Percentiles rank a stretch among this genome's conserved stretches.
phyloP scores from a whole-genome alignment of 768 basidiomycete species.

The Porpolomopsis calyptriformis region DNA sequence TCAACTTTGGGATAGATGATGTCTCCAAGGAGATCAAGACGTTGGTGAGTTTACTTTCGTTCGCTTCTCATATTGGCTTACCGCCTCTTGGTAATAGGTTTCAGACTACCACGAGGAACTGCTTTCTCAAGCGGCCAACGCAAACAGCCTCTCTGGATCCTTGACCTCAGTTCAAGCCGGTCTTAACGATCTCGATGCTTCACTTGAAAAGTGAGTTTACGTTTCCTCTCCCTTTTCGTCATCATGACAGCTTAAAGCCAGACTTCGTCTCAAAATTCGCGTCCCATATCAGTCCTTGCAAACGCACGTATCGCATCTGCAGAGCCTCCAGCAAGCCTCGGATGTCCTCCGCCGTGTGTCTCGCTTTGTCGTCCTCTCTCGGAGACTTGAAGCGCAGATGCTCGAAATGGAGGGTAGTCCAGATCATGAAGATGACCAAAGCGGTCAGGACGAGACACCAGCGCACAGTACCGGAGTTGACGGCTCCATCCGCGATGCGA shows the following conservation, averaged over 20 bases:
- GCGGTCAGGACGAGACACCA: neutral
- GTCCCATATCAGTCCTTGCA: slow-evolving; percentile 71
- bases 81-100: slow-evolving; percentile 38
- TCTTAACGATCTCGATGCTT: slow-evolving; percentile 61
- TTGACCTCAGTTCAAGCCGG: slow-evolving; percentile 57
- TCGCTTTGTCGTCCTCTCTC: slow-evolving; percentile 74
- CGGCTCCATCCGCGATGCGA: neutral
- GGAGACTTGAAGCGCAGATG: slow-evolving; percentile 82
- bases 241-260: slow-evolving; percentile 18
- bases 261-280: slow-evolving; percentile 79
- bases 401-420: slow-evolving; percentile 42
- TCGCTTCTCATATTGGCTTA: neutral
- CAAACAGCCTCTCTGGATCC: slow-evolving; percentile 60
- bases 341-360: slow-evolving; percentile 77
- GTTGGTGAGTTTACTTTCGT: slow-evolving; percentile 43
- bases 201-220: slow-evolving; percentile 59
- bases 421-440: slow-evolving; percentile 3
- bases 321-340: slow-evolving; percentile 71
- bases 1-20: slow-evolving; percentile 84
- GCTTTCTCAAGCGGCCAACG: slow-evolving; percentile 69
- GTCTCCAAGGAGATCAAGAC: slow-evolving; percentile 82
- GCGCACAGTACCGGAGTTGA: slow-evolving; percentile 4
- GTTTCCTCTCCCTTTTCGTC: neutral
- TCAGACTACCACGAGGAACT: slow-evolving; percentile 74
- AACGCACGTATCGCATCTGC: slow-evolving; percentile 57